Evolutionary conservation across 2,329 filamentous ascomycete genomes (phyloP), one percentile per base, ranked within the genome.

Genomic region (Colletotrichum noveboracense): DNA sequence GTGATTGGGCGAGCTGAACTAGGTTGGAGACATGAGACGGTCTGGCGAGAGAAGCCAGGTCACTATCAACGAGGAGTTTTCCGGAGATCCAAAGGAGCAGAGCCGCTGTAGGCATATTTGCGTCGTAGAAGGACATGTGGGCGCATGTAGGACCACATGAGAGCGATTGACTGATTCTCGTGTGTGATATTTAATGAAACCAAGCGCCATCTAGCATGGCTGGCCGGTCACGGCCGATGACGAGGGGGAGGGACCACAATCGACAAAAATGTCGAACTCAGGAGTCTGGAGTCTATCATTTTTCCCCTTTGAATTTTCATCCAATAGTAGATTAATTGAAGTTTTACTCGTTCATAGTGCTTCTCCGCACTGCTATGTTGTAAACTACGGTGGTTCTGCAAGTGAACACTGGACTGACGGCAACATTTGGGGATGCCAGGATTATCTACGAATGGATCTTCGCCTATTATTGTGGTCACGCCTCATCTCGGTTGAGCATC

Each of bases 301-400:
- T 34, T 16, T 43, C 13, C 28, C 26, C 38, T 36, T 55, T 66
- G n/a, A 38, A 72, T 55, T 32, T 71, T 32, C 28, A 60, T 32
- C n/a, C 36, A 55, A 67, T n/a, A 67, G 43, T 72, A 72, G 69
- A 72, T 55, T 72, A 75, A 75, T 75, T 32, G 38, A 56, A 26
- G 32, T 18, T 62, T 62, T 21, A 60, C 61, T 24, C 48, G 43
- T 66, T 48, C 48, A 70, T 16, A 16, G 32, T 32, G n/a, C 43
- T 21, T 48, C 9, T 48, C n/a, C 10, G 43, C 12, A 12, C 18
- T n/a, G 43, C 43, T 48, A 21, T 21, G 43, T 9, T 21, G 43
- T 6, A 48, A 48, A 13, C 10, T 48, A 7, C 43, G 6, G 43
- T 21, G 43, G 10, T 13, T 48, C 43, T 48, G n/a, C 12, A 21